Percentiles rank a stretch among this genome's conserved stretches.
phyloP scores from a whole-genome alignment of 768 basidiomycete genomes.

The Tylopilus plumbeoviolaceoides region DNA sequence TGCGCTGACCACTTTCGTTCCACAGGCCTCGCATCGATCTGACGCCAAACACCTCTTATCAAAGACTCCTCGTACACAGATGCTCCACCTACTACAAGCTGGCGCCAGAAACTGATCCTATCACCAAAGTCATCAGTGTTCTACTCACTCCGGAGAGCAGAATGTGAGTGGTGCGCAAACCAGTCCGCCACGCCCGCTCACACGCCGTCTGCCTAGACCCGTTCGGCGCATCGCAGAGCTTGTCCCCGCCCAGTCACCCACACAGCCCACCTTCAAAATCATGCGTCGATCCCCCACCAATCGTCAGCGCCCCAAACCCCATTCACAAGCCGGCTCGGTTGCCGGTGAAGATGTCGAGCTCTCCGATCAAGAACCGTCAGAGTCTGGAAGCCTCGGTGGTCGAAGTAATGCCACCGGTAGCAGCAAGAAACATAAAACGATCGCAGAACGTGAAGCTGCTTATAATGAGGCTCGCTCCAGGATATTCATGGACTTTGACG shows the following conservation, averaged over 20 bases:
- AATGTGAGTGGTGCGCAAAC: constrained; percentile 51
- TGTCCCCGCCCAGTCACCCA: constrained; percentile 65
- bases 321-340: constrained; percentile 71
- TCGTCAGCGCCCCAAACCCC: constrained; percentile 50
- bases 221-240: constrained; percentile 66
- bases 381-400: constrained; percentile 71
- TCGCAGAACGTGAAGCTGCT: constrained; percentile 85
- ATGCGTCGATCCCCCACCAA: constrained; percentile 68
- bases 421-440: constrained; percentile 69
- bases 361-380: constrained; percentile 78
- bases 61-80: constrained; percentile 80
- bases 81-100: constrained; percentile 80
- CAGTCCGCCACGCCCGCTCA: constrained; percentile 3
- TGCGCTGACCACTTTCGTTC: constrained; percentile 25
- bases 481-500: constrained; percentile 82
- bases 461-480: constrained; percentile 83
- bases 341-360: constrained; percentile 72
- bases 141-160: constrained; percentile 57
- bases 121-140: constrained; percentile 61
- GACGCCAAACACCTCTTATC: constrained; percentile 71
- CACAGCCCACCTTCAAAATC: constrained; percentile 82
- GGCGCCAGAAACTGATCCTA: constrained; percentile 61
- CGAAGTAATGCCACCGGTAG: constrained; percentile 60
- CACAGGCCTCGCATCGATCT: constrained; percentile 61
- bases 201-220: constrained; percentile 46